Base-by-base conservation (phyloP, 139 green algal species). In the Trebouxia sp. region DNA sequence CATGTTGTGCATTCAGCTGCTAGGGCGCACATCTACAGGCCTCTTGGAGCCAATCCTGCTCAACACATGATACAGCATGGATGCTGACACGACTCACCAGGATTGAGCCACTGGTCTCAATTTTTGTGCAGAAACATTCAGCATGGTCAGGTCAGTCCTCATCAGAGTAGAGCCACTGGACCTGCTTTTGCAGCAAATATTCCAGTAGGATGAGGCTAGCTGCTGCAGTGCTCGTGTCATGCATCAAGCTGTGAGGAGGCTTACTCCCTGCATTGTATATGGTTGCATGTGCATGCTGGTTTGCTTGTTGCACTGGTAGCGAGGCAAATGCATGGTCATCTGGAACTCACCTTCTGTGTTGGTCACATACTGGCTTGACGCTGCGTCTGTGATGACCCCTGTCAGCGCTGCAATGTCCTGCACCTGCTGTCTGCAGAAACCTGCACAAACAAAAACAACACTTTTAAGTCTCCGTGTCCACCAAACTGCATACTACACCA, bases 171-270 rank as follows among this genome's bases (percentile, higher is more conserved):
- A 3, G 4, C 26, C 50, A 58, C 20, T 22, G 26, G 20, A 22
- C 50, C 22, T 22, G 26, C 26, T 17, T 58, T 22, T 58, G 50
- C 50, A 26, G 48, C 48, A 58, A 5, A 22, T 17, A 28, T 85
- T 42, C 11, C 48, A 42, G 12, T 58, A 87, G 84, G 28, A 85
- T 69, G 14, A 81, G 35, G n/a, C 85, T 66, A 17, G 51, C 65
- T 10, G 84, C 39, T 10, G 84, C 80, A 20, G 84, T 83, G 66
- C 84, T 65, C 80, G 85, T 79, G 47, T 72, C 69, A 1, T 80
- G 42, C 24, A 83, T 56, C 53, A 47, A 80, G 28, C 38, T 35
- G 30, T 32, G n/a, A 1, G 80, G 42, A 1, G 80, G 80, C 66
- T 58, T 5, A 3, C 50, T 28, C n/a, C n/a, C n/a, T n/a, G n/a